phyloP scores from a whole-genome alignment of 2,329 filamentous ascomycete species.

The Blastomyces gilchristii region DNA sequence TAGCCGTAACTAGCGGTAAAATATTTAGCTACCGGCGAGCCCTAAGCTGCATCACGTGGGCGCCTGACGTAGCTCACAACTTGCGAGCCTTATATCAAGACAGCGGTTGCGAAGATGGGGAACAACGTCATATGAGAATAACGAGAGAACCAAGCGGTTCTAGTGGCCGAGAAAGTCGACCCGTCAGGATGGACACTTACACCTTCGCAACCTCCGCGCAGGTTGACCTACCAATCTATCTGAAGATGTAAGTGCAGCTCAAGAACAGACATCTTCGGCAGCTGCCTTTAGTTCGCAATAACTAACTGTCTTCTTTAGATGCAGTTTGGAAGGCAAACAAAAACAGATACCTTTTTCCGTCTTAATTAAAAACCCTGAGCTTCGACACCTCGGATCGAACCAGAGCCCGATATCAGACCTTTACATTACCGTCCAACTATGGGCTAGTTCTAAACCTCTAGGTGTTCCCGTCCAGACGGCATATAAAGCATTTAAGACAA shows the following conservation, averaged over 20 bases:
- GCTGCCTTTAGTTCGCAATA: neutral
- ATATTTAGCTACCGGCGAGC: too few species aligned
- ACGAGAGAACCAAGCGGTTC: neutral
- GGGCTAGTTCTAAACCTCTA: conserved; percentile 89
- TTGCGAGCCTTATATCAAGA: neutral
- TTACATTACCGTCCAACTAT: conserved; percentile 85
- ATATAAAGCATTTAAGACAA: conserved; percentile 78
- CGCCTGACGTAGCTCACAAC: neutral
- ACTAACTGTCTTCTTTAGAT: conserved; percentile 37
- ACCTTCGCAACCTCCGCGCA: conserved; percentile 87
- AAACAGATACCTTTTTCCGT: conserved; percentile 65
- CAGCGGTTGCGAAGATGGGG: neutral
- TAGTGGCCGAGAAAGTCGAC: neutral
- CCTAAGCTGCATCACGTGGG: neutral
- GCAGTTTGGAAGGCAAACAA: conserved; percentile 68
- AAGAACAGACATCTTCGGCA: neutral
- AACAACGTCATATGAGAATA: neutral
- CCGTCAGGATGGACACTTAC: conserved; percentile 64
- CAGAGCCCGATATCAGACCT: conserved; percentile 75
- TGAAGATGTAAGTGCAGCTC: conserved; percentile 48
- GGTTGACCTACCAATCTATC: conserved; percentile 59
- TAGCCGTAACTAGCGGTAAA: too few species aligned
- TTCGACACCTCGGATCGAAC: conserved; percentile 81
- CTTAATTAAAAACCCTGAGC: conserved; percentile 64
- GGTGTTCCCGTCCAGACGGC: conserved; percentile 86